Evolutionary conservation across 345 rosid genomes (phyloP).

Genomic region (Eucalyptus marginata): DNA sequence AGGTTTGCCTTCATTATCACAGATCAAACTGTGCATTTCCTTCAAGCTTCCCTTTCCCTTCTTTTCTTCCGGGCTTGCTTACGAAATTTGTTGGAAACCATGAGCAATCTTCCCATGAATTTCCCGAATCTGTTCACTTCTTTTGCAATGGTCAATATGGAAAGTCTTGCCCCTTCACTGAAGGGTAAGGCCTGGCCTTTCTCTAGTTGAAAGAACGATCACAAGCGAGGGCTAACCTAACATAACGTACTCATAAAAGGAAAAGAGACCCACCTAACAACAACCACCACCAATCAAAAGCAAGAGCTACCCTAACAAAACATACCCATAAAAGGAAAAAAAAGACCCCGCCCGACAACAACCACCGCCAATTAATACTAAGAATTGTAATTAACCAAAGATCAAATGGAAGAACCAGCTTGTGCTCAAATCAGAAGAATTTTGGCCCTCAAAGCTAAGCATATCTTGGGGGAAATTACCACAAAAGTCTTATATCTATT

Average conservation of each 20-base stretch:
- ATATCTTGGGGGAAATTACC: neutral
- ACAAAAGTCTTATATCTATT: neutral
- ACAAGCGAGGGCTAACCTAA: neutral
- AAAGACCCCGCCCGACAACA: neutral
- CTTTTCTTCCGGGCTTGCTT: neutral
- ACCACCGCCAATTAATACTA: neutral
- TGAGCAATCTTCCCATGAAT: neutral
- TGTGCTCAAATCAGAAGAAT: neutral
- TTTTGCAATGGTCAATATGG: neutral
- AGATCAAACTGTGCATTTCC: neutral
- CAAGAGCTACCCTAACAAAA: neutral
- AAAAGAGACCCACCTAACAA: neutral
- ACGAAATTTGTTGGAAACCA: neutral
- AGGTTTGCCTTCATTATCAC: neutral
- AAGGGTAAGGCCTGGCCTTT: neutral
- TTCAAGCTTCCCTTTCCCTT: neutral
- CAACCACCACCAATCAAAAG: neutral
- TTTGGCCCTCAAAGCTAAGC: neutral
- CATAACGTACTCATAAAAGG: neutral
- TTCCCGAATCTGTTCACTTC: neutral
- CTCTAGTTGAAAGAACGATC: neutral
- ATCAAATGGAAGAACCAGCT: neutral
- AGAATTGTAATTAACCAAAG: neutral
- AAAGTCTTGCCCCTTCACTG: neutral
- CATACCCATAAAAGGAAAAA: neutral